A percentile compares a stretch with the other conserved stretches of the same genome.
These are phyloP conservation scores for Lichtheimia ramosa DNA, from an alignment of 371 early-diverging fungal species.

Conservation along the genomic window DNA sequence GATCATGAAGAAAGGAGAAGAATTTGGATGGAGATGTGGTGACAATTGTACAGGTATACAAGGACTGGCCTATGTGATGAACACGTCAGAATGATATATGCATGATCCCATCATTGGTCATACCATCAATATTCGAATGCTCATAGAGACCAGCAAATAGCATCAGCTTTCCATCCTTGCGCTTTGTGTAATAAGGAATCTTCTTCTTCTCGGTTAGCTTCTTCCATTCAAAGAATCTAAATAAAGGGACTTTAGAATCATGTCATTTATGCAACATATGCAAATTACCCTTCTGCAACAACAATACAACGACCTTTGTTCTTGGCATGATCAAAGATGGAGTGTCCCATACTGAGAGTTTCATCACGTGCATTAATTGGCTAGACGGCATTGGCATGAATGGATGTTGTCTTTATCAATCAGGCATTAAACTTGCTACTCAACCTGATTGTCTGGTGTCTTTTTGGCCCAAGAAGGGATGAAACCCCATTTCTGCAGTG, in stretches of 20 bases:
- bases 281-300: slow-evolving; percentile 63
- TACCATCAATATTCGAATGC: slow-evolving; percentile 33
- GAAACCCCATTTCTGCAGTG: slow-evolving; percentile 62
- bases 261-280: not conserved
- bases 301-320: slow-evolving; percentile 66
- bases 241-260: not conserved
- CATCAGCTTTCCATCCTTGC: slow-evolving; percentile 61
- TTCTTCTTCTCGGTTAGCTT: slow-evolving; percentile 45
- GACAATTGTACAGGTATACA: slow-evolving; percentile 57
- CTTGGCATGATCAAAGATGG: slow-evolving; percentile 60
- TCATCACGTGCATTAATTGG: slow-evolving; percentile 73
- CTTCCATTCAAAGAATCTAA: slow-evolving; percentile 81
- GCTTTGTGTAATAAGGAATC: slow-evolving; percentile 58
- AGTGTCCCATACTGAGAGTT: slow-evolving; percentile 43
- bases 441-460: slow-evolving; percentile 25
- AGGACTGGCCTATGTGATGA: slow-evolving; percentile 2
- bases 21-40: slow-evolving; percentile 53
- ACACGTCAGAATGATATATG: not conserved
- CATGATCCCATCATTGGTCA: not conserved
- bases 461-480: slow-evolving; percentile 55
- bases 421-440: not conserved
- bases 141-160: slow-evolving; percentile 66
- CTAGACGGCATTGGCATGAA: not conserved
- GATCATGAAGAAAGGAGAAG: slow-evolving; percentile 63
- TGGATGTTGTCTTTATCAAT: not conserved